A percentile compares a stretch with the other conserved stretches of the same genome.
Conservation (phyloP, 768 basidiomycete genomes). For the Neoboletus subvelutipes region DNA sequence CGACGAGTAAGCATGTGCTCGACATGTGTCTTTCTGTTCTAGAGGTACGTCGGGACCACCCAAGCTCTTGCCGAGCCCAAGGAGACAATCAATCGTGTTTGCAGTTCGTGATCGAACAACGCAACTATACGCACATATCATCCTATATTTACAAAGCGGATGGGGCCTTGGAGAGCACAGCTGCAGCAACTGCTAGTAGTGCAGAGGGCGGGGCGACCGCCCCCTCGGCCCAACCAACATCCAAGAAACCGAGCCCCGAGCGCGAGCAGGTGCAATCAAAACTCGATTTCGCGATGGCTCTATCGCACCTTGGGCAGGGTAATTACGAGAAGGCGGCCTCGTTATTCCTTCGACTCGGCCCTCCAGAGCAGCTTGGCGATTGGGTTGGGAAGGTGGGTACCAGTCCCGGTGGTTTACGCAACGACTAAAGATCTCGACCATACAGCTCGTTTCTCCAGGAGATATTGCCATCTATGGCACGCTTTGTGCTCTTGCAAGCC, state of each 20-base stretch:
- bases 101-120: constrained; percentile 82
- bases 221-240: constrained; percentile 22
- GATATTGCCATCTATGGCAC: constrained; percentile 90
- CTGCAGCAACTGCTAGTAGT: constrained; percentile 34
- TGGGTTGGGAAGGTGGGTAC: constrained; percentile 69
- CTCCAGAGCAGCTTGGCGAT: constrained; percentile 64
- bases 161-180: constrained; percentile 72
- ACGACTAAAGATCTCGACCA: neutral
- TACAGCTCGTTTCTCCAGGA: constrained; percentile 64
- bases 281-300: constrained; percentile 76
- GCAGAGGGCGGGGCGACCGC: constrained; percentile 17
- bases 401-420: neutral
- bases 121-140: constrained; percentile 80
- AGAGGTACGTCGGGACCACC: constrained; percentile 49
- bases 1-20: constrained; percentile 87
- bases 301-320: constrained; percentile 69
- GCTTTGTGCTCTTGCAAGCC: constrained; percentile 78
- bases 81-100: neutral
- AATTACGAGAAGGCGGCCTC: constrained; percentile 81
- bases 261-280: constrained; percentile 72
- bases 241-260: constrained; percentile 49
- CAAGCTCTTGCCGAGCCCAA: neutral
- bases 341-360: constrained; percentile 66
- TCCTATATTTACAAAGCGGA: constrained; percentile 99
- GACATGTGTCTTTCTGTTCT: constrained; percentile 87